Conservation (phyloP, 306 rosid genomes). For the Luffa acutangula region DNA sequence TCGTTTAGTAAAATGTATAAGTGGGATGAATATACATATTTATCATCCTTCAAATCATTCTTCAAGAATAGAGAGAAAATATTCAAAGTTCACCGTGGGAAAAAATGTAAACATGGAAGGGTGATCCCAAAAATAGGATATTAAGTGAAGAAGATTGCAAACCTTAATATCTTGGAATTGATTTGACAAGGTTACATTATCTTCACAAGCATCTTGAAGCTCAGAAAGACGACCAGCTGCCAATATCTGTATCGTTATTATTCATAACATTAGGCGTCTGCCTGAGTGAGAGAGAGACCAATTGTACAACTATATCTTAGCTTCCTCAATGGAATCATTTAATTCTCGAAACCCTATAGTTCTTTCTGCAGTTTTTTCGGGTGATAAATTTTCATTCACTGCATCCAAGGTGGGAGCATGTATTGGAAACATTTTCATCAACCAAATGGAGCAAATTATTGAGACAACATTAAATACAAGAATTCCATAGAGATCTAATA, state of each 20-base stretch:
- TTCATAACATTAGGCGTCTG: background rate
- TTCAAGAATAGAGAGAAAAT: no score
- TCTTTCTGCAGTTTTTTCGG: conserved; percentile 63
- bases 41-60: no score
- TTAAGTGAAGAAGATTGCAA: background rate
- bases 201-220: conserved; percentile 63
- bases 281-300: conserved; percentile 1
- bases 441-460: no score
- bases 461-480: no score
- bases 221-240: conserved; percentile 63
- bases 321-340: conserved; percentile 81
- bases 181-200: conserved; percentile 47
- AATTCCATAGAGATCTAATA: no score
- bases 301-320: conserved; percentile 36
- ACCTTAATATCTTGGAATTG: conserved; percentile 83
- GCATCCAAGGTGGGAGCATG: no score
- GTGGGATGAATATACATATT: no score
- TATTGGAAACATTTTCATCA: no score
- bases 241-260: conserved; percentile 37
- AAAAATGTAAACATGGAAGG: no score
- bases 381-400: background rate
- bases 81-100: no score
- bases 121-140: no score
- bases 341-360: conserved; percentile 55
- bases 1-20: no score